Evolutionary conservation across 192 early-diverging fungal genomes (phyloP).

Genomic region (Podochytrium sp.): DNA sequence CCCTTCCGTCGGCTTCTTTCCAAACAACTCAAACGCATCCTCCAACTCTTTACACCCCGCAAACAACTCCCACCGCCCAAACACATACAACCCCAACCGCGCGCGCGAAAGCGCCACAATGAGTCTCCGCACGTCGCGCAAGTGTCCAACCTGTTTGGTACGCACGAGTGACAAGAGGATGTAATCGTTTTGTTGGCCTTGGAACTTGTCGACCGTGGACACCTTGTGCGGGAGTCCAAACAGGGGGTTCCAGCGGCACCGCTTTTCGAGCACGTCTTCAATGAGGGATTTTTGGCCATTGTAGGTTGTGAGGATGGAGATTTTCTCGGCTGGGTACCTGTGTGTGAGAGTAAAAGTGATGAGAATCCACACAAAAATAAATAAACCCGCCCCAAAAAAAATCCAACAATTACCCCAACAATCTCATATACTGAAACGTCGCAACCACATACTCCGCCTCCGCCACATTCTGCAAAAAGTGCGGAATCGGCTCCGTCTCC

Average conservation of each 20-base stretch:
- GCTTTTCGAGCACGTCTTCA: constrained; percentile 80
- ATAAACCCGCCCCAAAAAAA: neutral
- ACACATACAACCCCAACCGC: constrained; percentile 91
- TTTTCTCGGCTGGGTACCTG: constrained; percentile 84
- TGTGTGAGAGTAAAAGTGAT: constrained; percentile 11
- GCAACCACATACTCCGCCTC: constrained; percentile 98
- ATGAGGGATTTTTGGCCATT: constrained; percentile 96
- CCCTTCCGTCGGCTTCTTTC: constrained; percentile 59
- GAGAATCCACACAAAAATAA: neutral
- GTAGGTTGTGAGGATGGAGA: constrained; percentile 94
- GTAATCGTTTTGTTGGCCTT: constrained; percentile 92
- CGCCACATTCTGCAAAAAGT: constrained; percentile 95
- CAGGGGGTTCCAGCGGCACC: constrained; percentile 86
- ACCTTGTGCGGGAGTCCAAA: constrained; percentile 81
- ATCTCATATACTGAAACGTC: constrained; percentile 93
- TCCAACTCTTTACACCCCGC: constrained; percentile 82
- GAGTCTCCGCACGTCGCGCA: constrained; percentile 90
- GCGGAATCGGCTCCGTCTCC: constrained; percentile 83
- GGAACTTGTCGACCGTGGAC: constrained; percentile 95
- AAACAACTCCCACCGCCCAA: constrained; percentile 78
- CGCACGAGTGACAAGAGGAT: constrained; percentile 93
- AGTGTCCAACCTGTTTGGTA: constrained; percentile 84
- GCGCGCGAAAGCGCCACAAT: constrained; percentile 94
- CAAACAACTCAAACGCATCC: constrained; percentile 66
- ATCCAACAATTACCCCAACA: constrained; percentile 67